Conservation (phyloP, 257 asterid species). For the Pogostemon cablin region DNA sequence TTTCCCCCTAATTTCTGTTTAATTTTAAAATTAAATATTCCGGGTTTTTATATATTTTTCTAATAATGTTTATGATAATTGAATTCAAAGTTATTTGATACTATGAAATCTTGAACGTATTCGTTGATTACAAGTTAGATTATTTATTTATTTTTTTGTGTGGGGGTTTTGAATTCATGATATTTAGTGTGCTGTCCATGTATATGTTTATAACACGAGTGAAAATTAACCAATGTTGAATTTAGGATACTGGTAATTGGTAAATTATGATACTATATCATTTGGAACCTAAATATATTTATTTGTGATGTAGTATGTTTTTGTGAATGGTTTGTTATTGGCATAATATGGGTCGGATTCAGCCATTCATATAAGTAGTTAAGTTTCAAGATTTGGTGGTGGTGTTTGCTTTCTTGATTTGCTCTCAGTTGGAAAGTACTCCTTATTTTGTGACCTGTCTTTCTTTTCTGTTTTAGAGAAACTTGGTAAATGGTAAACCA, state of each 20-base stretch:
- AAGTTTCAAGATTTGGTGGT: background rate
- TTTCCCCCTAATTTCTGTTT: background rate
- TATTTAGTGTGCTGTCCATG: background rate
- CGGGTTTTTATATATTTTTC: no score
- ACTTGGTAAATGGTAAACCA: background rate
- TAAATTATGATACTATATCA: background rate
- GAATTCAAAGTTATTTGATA: background rate
- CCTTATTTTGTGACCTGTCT: slow-evolving; percentile 1
- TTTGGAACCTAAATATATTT: background rate
- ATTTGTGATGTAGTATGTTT: background rate
- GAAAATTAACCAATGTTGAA: background rate
- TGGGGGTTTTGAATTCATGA: background rate
- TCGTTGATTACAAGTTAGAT: background rate
- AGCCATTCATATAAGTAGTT: background rate
- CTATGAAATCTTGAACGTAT: background rate
- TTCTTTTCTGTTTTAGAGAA: background rate
- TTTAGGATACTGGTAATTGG: background rate
- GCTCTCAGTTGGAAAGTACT: background rate
- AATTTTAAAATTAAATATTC: no score
- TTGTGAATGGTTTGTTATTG: no score
- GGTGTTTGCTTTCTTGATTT: background rate
- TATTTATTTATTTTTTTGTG: no score
- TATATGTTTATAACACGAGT: background rate
- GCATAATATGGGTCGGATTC: background rate
- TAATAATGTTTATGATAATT: background rate